Percentiles rank a stretch among this genome's conserved stretches.
Conservation (phyloP, 2,329 filamentous ascomycete species). For the Venturia carpophila region DNA sequence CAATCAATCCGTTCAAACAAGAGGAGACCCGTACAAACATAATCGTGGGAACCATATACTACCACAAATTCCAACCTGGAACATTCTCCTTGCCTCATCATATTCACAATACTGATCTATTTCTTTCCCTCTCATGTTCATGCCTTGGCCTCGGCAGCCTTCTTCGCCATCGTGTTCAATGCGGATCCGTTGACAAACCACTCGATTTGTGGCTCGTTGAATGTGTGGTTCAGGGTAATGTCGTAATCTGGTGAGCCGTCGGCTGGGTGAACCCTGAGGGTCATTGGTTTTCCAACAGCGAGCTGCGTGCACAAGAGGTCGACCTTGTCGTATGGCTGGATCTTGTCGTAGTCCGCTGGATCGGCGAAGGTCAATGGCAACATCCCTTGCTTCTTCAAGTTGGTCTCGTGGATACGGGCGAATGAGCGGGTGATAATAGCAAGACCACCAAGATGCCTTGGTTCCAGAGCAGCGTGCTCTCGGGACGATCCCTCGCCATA, state of each 20-base stretch:
- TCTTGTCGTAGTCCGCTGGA: conserved; percentile 96
- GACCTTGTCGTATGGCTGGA: conserved; percentile 85
- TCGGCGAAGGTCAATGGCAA: conserved; percentile 92
- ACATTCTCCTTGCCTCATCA: background rate
- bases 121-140: background rate
- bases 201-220: conserved; percentile 95
- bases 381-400: conserved; percentile 99
- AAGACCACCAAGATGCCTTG: conserved; percentile 90
- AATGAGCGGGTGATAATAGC: conserved; percentile 95
- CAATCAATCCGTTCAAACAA: conserved; percentile 5
- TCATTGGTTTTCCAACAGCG: conserved; percentile 86
- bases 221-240: conserved; percentile 82
- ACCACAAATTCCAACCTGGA: background rate
- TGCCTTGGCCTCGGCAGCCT: conserved; percentile 18
- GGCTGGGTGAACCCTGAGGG: conserved; percentile 85
- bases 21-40: conserved; percentile 8
- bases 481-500: conserved; percentile 96
- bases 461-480: conserved; percentile 97
- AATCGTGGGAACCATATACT: conserved; percentile 4
- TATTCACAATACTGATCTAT: background rate
- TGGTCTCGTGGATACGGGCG: conserved; percentile 99
- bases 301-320: conserved; percentile 85
- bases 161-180: conserved; percentile 96
- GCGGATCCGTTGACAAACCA: conserved; percentile 99
- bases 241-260: conserved; percentile 69